Base-by-base conservation (phyloP, 2,329 filamentous ascomycete species). In the Didymella segeticola region DNA sequence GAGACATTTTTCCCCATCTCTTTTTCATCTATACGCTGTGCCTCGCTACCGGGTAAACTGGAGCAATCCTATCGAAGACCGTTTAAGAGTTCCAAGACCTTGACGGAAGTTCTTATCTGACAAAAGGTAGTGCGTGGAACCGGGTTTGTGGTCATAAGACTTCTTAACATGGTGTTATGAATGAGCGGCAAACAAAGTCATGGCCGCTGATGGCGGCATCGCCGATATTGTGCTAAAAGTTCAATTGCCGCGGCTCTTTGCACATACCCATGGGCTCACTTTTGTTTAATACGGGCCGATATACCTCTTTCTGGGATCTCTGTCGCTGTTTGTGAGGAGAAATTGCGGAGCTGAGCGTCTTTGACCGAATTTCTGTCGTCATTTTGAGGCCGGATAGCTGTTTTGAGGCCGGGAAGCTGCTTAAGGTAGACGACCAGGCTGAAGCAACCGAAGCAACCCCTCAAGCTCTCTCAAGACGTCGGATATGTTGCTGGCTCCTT, bases 231-330 rank as follows among this genome's bases (percentile, higher is more conserved):
- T 38, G 34, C 45, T 46, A 42, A 31, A 31, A 6, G 14, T 41
- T 39, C 51, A 54, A 48, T 45, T 46, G 51, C 51, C 51, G 45
- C 51, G 51, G 51, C 45, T 41, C 34, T 31, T 34, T 34, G 26
- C 12, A 14, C 23, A 17, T 36, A 39, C 39, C 45, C 45, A 48
- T 54, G 39, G 29, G 22, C 39, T 27, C 26, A 25, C 29, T 30
- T 12, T 34, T 41, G 39, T 34, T 54, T 46, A 54, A 46, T 8
- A 31, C 46, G 45, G 51, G 33, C 45, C 51, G 41, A 41, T 46
- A 54, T 46, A 46, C 17, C 41, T 49, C 39, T 42, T 34, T 31
- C 49, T 15, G n/a, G 45, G 36, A 25, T 39, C 4, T 49, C 36
- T 45, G 6, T 54, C 34, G 10, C 39, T 41, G 9, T 34, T 49